Evolutionary conservation across 2,329 filamentous ascomycete genomes (phyloP).

Genomic region (Exserohilum rostratum): DNA sequence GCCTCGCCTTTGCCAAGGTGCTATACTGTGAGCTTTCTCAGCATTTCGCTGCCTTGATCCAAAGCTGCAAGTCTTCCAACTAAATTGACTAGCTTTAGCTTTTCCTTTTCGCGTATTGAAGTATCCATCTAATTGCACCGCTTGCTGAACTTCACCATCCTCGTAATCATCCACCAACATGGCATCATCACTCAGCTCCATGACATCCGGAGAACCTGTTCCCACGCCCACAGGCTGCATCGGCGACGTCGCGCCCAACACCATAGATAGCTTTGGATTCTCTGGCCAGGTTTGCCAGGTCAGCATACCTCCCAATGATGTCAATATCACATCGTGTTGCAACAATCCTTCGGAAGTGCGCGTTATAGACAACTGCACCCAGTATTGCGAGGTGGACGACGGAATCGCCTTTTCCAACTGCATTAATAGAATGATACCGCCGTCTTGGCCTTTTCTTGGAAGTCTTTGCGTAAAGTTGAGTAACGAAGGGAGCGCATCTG

Average conservation of each 20-base stretch:
- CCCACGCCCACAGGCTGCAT: not conserved
- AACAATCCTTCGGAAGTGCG: not conserved
- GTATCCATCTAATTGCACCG: too few species aligned
- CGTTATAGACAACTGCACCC: not conserved
- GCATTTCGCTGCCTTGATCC: too few species aligned
- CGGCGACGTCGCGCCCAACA: not conserved
- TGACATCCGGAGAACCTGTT: not conserved
- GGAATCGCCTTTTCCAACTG: not conserved
- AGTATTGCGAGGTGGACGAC: not conserved
- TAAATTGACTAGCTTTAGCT: too few species aligned
- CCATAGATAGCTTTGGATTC: not conserved
- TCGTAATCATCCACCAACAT: too few species aligned
- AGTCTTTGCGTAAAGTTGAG: too few species aligned
- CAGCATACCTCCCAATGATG: not conserved
- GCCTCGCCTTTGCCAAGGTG: too few species aligned
- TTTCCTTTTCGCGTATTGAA: too few species aligned
- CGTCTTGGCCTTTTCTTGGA: too few species aligned
- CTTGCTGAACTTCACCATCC: too few species aligned
- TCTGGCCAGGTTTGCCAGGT: not conserved
- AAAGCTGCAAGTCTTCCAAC: too few species aligned
- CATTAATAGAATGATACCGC: not conserved
- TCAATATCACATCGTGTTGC: conserved; percentile 1
- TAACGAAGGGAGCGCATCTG: too few species aligned
- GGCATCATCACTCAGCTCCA: not conserved
- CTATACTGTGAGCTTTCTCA: too few species aligned